These are phyloP conservation scores for Suillus americanus DNA, from an alignment of 768 basidiomycete species.

Conservation along the genomic window DNA sequence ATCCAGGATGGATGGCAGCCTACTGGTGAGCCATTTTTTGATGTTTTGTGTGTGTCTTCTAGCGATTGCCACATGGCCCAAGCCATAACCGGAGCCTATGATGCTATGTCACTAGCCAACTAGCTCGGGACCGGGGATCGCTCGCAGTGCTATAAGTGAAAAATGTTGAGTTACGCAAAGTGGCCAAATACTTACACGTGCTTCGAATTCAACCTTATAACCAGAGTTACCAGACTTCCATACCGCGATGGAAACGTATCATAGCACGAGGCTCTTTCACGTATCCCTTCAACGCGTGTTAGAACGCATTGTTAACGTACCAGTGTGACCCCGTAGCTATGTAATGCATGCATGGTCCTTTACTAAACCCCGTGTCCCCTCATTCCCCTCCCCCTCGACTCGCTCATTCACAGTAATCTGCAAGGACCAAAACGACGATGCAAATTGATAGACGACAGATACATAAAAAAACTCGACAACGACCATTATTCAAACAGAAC, in stretches of 20 bases:
- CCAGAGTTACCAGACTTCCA: background rate
- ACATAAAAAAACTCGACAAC: background rate
- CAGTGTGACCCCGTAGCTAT: background rate
- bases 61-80: background rate
- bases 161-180: background rate
- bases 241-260: background rate
- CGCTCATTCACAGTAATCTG: background rate
- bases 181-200: background rate
- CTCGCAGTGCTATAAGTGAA: background rate
- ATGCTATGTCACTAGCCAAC: too few relatives aligned
- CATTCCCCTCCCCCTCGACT: background rate
- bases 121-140: background rate
- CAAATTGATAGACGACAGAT: background rate
- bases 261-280: background rate
- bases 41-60: background rate
- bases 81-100: background rate
- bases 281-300: background rate
- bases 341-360: background rate
- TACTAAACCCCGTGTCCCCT: background rate
- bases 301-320: background rate
- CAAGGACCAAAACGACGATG: background rate
- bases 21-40: background rate
- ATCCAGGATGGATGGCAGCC: background rate
- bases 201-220: background rate
- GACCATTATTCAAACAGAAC: background rate